Percentiles rank a stretch among this genome's conserved stretches.
phyloP scores from a whole-genome alignment of 495 filamentous ascomycete species.

The Emericellopsis terricola region DNA sequence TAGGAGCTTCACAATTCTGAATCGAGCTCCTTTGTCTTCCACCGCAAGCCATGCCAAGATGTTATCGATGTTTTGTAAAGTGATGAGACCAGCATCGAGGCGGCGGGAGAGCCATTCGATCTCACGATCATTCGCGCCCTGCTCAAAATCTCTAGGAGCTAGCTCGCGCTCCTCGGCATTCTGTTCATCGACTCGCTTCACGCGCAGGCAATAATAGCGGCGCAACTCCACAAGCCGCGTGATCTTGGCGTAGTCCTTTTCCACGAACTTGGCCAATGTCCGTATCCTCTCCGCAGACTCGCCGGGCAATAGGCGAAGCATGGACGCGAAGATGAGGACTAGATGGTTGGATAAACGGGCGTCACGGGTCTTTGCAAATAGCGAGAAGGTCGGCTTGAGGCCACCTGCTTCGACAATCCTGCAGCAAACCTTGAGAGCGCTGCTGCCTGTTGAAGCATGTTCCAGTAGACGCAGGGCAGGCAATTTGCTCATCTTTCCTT shows the following conservation, averaged over 20 bases:
- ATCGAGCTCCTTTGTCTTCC: slow-evolving; percentile 68
- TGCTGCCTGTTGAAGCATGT: slow-evolving; percentile 51
- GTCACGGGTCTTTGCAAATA: slow-evolving; percentile 85
- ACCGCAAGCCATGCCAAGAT: slow-evolving; percentile 85
- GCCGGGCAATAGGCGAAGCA: slow-evolving; percentile 63
- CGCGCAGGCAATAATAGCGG: slow-evolving; percentile 46
- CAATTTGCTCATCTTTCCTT: slow-evolving; percentile 53
- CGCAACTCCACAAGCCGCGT: slow-evolving; percentile 50
- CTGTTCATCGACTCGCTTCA: slow-evolving; percentile 42
- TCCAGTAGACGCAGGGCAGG: slow-evolving; percentile 67
- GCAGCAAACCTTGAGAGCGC: slow-evolving; percentile 41
- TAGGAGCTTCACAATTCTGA: slow-evolving; percentile 42
- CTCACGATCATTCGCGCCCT: slow-evolving; percentile 39
- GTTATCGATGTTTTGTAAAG: slow-evolving; percentile 70
- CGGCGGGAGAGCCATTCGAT: slow-evolving; percentile 66
- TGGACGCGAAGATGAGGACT: slow-evolving; percentile 70
- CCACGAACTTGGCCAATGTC: slow-evolving; percentile 83
- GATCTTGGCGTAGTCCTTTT: slow-evolving; percentile 83
- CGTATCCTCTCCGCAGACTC: slow-evolving; percentile 68
- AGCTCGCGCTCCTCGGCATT: slow-evolving; percentile 24
- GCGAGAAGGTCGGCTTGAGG: slow-evolving; percentile 64
- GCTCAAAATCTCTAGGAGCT: slow-evolving; percentile 25
- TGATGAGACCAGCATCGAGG: slow-evolving; percentile 75
- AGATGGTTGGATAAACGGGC: slow-evolving; percentile 60
- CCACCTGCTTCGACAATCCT: slow-evolving; percentile 68